Evolutionary conservation across 2,329 filamentous ascomycete species (phyloP).

Genomic region (Trichophyton rubrum): DNA sequence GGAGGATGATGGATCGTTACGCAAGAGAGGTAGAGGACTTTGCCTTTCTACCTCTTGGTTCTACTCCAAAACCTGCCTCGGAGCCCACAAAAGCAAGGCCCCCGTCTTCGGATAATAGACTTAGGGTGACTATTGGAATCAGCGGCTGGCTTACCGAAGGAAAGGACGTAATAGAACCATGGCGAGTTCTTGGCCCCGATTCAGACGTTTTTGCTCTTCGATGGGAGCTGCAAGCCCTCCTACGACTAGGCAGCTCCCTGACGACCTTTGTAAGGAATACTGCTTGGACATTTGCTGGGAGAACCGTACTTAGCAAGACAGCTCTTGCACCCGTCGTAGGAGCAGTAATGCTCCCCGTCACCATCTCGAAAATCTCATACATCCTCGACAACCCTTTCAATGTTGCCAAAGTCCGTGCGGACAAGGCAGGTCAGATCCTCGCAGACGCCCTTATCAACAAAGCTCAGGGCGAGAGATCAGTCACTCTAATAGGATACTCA

Average conservation of each 20-base stretch:
- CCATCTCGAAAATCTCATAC: conserved; percentile 52
- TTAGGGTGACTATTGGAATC: conserved; percentile 73
- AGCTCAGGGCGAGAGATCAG: conserved; percentile 67
- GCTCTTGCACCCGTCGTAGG: conserved; percentile 53
- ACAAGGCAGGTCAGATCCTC: conserved; percentile 67
- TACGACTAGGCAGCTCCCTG: conserved; percentile 66
- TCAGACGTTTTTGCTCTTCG: conserved; percentile 71
- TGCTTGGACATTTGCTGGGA: conserved; percentile 64
- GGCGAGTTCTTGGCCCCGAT: conserved; percentile 60
- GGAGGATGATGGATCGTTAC: conserved; percentile 80
- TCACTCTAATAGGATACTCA: conserved; percentile 71
- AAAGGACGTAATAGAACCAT: conserved; percentile 61
- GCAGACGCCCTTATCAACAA: conserved; percentile 73
- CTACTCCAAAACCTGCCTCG: not conserved
- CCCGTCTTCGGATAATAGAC: conserved; percentile 45
- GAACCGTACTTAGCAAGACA: conserved; percentile 61
- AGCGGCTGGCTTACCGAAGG: conserved; percentile 67
- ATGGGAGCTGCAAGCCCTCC: conserved; percentile 68
- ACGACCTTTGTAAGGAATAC: conserved; percentile 64
- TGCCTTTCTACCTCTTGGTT: conserved; percentile 60
- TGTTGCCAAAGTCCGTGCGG: conserved; percentile 60
- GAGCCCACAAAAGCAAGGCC: conserved; percentile 18
- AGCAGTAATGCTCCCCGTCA: conserved; percentile 57
- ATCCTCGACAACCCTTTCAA: conserved; percentile 73
- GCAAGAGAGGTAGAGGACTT: conserved; percentile 79